Evolutionary conservation across 768 basidiomycete genomes (phyloP).

Genomic region (Termitomyces sp.): DNA sequence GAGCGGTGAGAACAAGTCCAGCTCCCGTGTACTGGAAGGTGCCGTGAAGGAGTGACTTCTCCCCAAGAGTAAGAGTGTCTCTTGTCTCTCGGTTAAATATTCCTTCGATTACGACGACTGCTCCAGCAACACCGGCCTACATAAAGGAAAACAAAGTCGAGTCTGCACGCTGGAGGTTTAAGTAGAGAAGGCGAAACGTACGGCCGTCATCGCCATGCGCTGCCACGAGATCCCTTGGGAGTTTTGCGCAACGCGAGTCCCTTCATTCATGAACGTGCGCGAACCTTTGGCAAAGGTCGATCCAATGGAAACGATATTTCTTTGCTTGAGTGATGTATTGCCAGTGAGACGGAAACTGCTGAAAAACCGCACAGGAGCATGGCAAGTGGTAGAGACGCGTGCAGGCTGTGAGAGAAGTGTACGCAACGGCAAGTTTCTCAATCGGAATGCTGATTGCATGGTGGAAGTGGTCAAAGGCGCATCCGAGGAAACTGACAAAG

Average conservation of each 20-base stretch:
- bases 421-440: slow-evolving; percentile 6
- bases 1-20: slow-evolving; percentile 71
- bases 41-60: slow-evolving; percentile 68
- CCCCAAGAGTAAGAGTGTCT: slow-evolving; percentile 54
- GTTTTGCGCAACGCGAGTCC: slow-evolving; percentile 23
- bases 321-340: slow-evolving; percentile 23
- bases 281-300: slow-evolving; percentile 24
- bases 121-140: slow-evolving; percentile 70
- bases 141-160: background rate
- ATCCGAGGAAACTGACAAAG: background rate
- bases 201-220: slow-evolving; percentile 43
- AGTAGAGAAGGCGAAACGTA: slow-evolving; percentile 22
- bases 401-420: slow-evolving; percentile 7
- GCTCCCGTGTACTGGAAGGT: slow-evolving; percentile 82
- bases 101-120: slow-evolving; percentile 56
- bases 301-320: slow-evolving; percentile 14
- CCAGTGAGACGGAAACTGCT: slow-evolving; percentile 27
- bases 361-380: slow-evolving; percentile 10
- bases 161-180: background rate
- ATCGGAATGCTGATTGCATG: slow-evolving; percentile 9
- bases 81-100: slow-evolving; percentile 78
- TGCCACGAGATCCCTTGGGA: slow-evolving; percentile 30
- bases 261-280: slow-evolving; percentile 48
- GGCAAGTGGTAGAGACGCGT: background rate
- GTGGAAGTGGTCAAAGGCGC: background rate